Evolutionary conservation across 805 yeast species (phyloP).

Genomic region (Candida anglica): DNA sequence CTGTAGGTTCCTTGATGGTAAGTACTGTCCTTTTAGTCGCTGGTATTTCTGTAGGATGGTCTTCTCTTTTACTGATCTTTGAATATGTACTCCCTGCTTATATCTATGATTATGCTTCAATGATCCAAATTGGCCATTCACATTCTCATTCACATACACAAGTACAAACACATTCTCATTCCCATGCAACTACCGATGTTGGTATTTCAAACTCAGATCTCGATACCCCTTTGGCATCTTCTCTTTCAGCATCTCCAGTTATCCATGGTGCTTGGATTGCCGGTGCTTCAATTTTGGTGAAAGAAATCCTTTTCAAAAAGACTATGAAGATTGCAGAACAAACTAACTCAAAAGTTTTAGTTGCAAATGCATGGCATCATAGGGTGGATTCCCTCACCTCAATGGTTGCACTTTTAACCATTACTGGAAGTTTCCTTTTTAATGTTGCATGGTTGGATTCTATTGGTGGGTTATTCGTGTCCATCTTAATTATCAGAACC

Average conservation of each 20-base stretch:
- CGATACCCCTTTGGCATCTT: slow-evolving; percentile 9
- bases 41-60: slow-evolving; percentile 88
- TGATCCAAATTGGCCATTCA: slow-evolving; percentile 46
- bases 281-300: slow-evolving; percentile 76
- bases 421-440: slow-evolving; percentile 77
- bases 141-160: slow-evolving; percentile 43
- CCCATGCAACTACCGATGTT: slow-evolving; percentile 16
- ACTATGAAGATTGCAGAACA: slow-evolving; percentile 76
- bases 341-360: slow-evolving; percentile 80
- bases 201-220: slow-evolving; percentile 1
- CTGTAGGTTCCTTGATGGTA: slow-evolving; percentile 87
- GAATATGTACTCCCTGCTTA: slow-evolving; percentile 66
- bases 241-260: slow-evolving; percentile 34
- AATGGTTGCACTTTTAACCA: slow-evolving; percentile 82
- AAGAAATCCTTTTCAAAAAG: slow-evolving; percentile 83
- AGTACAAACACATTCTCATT: slow-evolving; percentile 22
- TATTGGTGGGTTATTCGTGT: slow-evolving; percentile 85
- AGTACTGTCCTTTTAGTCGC: slow-evolving; percentile 80
- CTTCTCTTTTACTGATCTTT: slow-evolving; percentile 63
- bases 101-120: slow-evolving; percentile 49
- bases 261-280: slow-evolving; percentile 98
- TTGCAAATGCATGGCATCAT: slow-evolving; percentile 99
- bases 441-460: slow-evolving; percentile 85
- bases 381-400: slow-evolving; percentile 92
- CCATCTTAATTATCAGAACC: slow-evolving; percentile 75